A percentile compares a stretch with the other conserved stretches of the same genome.
Evolutionary conservation across 768 basidiomycete species (phyloP).

Genomic region (Holtermanniella nyarrowii): DNA sequence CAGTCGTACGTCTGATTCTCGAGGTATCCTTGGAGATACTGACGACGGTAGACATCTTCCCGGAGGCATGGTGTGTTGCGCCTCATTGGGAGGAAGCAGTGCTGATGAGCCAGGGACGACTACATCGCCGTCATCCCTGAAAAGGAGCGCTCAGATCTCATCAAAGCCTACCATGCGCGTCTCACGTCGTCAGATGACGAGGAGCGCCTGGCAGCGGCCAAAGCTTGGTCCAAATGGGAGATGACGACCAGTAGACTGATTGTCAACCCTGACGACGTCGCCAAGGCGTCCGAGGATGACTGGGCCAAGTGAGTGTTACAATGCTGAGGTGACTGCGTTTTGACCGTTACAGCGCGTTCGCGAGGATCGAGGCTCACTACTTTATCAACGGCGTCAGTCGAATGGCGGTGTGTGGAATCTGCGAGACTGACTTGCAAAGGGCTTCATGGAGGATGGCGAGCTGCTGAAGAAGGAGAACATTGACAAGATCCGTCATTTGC

Average conservation of each 20-base stretch:
- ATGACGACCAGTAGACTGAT: slow-evolving; percentile 6
- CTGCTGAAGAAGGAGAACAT: slow-evolving; percentile 72
- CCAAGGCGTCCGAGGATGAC: slow-evolving; percentile 1
- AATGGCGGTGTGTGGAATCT: not conserved
- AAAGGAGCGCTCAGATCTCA: slow-evolving; percentile 63
- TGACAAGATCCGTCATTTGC: slow-evolving; percentile 86
- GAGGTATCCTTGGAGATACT: not conserved
- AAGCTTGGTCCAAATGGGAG: slow-evolving; percentile 88
- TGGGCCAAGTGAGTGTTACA: slow-evolving; percentile 3
- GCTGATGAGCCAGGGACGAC: slow-evolving; percentile 55
- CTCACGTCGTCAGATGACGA: slow-evolving; percentile 63
- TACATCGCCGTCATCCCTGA: slow-evolving; percentile 73
- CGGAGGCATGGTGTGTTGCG: slow-evolving; percentile 66
- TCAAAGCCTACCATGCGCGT: slow-evolving; percentile 71
- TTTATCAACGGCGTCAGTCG: slow-evolving; percentile 63
- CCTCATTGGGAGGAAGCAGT: not conserved
- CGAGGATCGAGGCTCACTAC: slow-evolving; percentile 58
- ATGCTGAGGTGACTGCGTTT: not conserved
- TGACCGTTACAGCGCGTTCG: slow-evolving; percentile 17
- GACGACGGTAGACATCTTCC: slow-evolving; percentile 46
- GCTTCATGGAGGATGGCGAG: slow-evolving; percentile 78
- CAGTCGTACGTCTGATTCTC: slow-evolving; percentile 8
- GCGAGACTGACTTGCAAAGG: slow-evolving; percentile 42
- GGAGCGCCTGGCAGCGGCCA: slow-evolving; percentile 58
- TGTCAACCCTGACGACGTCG: not conserved